Percentiles rank a stretch among this genome's conserved stretches.
These are phyloP conservation scores for Chrysoporthe puriensis DNA, from an alignment of 2,329 filamentous ascomycete species.

Conservation along the genomic window DNA sequence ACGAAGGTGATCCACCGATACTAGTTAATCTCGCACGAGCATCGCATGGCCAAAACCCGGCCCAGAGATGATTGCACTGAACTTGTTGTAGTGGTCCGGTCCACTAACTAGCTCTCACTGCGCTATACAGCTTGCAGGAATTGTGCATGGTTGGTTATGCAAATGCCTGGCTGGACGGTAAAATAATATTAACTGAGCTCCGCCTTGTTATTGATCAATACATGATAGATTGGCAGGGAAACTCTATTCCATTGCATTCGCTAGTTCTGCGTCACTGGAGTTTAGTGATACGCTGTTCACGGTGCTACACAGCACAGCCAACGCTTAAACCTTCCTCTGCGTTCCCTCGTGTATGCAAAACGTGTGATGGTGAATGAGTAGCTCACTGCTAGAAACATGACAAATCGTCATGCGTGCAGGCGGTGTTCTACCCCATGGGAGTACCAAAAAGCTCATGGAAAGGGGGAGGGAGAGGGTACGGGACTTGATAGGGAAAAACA, in stretches of 20 bases:
- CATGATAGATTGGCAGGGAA: neutral
- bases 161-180: neutral
- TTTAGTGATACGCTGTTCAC: too few relatives aligned
- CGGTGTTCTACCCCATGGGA: too few relatives aligned
- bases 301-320: neutral
- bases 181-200: neutral
- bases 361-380: neutral
- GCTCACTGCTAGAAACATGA: neutral
- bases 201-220: neutral
- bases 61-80: neutral
- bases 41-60: neutral
- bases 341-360: too few relatives aligned
- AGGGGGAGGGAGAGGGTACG: too few relatives aligned
- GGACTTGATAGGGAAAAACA: too few relatives aligned
- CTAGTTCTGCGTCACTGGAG: neutral
- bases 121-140: neutral
- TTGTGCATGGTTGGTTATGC: neutral
- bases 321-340: too few relatives aligned
- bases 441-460: too few relatives aligned
- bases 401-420: too few relatives aligned
- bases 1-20: neutral
- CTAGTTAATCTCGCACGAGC: neutral
- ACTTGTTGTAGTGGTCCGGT: neutral
- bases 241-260: neutral
- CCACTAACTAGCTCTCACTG: too few relatives aligned